Conservation (phyloP, 2,329 filamentous ascomycete genomes). For the Graphium sp. region DNA sequence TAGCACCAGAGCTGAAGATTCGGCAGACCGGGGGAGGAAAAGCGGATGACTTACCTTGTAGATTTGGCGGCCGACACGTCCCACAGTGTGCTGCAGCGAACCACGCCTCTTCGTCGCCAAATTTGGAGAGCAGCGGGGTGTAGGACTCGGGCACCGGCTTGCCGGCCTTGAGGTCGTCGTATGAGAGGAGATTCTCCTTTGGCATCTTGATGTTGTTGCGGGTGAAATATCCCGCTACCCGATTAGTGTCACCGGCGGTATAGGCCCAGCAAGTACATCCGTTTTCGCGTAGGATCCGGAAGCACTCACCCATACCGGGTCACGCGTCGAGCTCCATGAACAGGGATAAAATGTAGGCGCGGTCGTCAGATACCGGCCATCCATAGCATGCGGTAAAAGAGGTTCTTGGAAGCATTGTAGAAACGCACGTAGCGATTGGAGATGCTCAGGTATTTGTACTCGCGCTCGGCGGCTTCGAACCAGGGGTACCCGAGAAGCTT, state of each 20-base stretch:
- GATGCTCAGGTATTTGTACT: constrained; percentile 30
- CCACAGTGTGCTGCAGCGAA: constrained; percentile 44
- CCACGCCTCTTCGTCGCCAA: constrained; percentile 25
- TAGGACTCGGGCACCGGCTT: constrained; percentile 33
- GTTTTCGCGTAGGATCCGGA: constrained; percentile 20
- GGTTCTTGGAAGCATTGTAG: constrained; percentile 19
- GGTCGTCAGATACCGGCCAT: constrained; percentile 25
- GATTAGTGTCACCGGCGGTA: constrained; percentile 29
- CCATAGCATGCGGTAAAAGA: constrained; percentile 30
- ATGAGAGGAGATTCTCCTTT: constrained; percentile 29
- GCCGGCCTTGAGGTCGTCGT: constrained; percentile 26
- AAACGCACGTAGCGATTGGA: constrained; percentile 23
- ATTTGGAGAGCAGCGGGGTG: constrained; percentile 19
- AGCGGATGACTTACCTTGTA: constrained; percentile 21
- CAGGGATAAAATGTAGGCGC: constrained; percentile 17
- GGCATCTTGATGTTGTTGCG: constrained; percentile 29
- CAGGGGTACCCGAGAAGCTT: constrained; percentile 26
- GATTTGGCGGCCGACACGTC: constrained; percentile 33
- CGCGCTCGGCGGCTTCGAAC: constrained; percentile 26
- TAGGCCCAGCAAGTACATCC: constrained; percentile 37
- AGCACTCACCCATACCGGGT: constrained; percentile 20
- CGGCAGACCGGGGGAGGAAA: not conserved
- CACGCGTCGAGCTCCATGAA: constrained; percentile 19
- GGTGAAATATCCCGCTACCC: constrained; percentile 35
- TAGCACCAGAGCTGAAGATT: not conserved